A percentile compares a stretch with the other conserved stretches of the same genome.
These are phyloP conservation scores for Monascus ruber DNA, from an alignment of 2,329 filamentous ascomycete genomes.

Conservation along the genomic window DNA sequence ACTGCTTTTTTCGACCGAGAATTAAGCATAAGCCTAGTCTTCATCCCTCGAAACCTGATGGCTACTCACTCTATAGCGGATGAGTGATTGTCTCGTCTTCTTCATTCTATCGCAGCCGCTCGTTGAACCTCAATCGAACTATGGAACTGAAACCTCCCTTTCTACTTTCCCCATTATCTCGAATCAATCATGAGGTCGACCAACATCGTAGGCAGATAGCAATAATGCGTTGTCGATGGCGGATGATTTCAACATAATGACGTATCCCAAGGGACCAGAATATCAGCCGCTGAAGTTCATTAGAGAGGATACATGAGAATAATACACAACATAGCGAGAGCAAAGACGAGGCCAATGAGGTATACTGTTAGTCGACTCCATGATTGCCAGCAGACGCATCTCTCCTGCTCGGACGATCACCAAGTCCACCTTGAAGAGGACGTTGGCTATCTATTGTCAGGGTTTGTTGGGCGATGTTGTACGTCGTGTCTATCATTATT, in stretches of 20 bases:
- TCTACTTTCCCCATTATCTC: background rate
- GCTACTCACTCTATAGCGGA: too few species aligned
- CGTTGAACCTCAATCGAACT: too few species aligned
- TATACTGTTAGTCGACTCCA: background rate
- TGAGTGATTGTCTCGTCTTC: too few species aligned
- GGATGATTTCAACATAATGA: background rate
- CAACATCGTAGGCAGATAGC: background rate
- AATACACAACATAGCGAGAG: background rate
- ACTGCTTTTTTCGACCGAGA: too few species aligned
- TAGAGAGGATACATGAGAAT: background rate
- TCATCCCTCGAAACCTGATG: too few species aligned
- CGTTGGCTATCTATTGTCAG: background rate
- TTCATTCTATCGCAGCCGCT: too few species aligned
- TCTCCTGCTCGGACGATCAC: background rate
- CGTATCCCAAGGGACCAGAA: background rate
- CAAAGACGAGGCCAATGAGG: background rate
- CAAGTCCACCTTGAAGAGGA: background rate
- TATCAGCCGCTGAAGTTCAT: background rate
- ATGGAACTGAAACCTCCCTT: too few species aligned
- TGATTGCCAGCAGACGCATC: background rate
- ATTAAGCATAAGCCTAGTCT: too few species aligned
- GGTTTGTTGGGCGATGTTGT: background rate
- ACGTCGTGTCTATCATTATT: background rate
- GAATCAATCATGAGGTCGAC: background rate
- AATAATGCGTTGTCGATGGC: too few species aligned